These are phyloP conservation scores for Penicillium hordei DNA, from an alignment of 2,329 filamentous ascomycete species.

Conservation along the genomic window DNA sequence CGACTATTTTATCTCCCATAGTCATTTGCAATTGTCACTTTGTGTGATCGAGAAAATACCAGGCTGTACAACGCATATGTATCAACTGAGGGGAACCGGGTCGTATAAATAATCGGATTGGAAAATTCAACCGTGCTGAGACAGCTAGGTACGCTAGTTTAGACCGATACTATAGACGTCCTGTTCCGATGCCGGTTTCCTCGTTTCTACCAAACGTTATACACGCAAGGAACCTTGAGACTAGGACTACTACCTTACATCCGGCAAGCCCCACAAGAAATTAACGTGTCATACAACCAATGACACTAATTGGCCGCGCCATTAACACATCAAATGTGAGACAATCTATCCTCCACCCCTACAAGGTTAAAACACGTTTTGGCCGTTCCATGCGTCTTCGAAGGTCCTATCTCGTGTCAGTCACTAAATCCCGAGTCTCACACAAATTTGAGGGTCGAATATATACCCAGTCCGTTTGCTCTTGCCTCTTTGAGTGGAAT, in stretches of 20 bases:
- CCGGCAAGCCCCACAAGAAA: neutral
- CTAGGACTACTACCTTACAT: neutral
- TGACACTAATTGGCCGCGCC: neutral
- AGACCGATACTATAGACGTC: neutral
- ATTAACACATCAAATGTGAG: neutral
- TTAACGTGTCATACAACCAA: neutral
- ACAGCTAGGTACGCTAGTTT: neutral
- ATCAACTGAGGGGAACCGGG: neutral
- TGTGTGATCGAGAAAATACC: neutral
- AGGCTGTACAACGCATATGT: neutral
- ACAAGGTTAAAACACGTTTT: neutral
- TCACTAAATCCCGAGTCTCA: neutral
- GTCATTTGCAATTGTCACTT: neutral
- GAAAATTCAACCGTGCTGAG: neutral
- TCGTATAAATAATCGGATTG: neutral
- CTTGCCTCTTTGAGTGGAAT: neutral
- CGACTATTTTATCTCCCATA: neutral
- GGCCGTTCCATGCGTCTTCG: neutral
- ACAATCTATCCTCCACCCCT: neutral
- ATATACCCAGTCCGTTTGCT: neutral
- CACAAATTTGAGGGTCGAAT: neutral
- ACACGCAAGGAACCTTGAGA: neutral
- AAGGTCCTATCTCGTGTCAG: neutral
- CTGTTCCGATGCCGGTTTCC: neutral
- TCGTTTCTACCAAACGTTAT: neutral